These are phyloP conservation scores for Orbilia oligospora DNA, from an alignment of 2,329 filamentous ascomycete species.

Conservation along the genomic window DNA sequence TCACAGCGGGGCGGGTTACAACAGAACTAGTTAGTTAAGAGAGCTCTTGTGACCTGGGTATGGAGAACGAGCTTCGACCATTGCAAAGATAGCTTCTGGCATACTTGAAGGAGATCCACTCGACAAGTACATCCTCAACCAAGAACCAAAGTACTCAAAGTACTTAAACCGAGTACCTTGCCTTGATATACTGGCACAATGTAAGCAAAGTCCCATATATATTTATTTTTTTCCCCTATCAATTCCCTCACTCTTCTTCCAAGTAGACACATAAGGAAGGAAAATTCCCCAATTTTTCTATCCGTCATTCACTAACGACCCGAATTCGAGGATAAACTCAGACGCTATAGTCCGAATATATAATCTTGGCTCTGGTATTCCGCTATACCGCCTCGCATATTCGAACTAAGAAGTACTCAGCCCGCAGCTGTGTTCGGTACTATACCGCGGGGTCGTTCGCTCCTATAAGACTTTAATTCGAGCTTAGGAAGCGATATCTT, in stretches of 20 bases:
- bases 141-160: constrained; percentile 13
- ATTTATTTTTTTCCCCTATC: constrained; percentile 5
- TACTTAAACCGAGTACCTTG: constrained; percentile 28
- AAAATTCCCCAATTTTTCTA: neutral
- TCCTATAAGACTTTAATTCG: constrained; percentile 31
- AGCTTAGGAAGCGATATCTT: constrained; percentile 32
- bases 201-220: constrained; percentile 30
- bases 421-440: constrained; percentile 2
- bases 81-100: constrained; percentile 22
- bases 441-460: constrained; percentile 18
- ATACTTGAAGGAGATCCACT: constrained; percentile 26
- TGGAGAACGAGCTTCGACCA: constrained; percentile 18
- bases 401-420: constrained; percentile 29
- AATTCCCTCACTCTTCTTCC: constrained; percentile 47
- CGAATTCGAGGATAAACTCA: constrained; percentile 6
- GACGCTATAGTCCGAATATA: constrained; percentile 23
- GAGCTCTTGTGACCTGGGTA: constrained; percentile 57
- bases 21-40: constrained; percentile 40
- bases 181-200: constrained; percentile 29
- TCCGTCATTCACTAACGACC: constrained; percentile 5
- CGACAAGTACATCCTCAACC: constrained; percentile 10
- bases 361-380: constrained; percentile 17
- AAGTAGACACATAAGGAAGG: neutral
- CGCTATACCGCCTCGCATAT: constrained; percentile 21
- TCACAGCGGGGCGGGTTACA: constrained; percentile 52